These are phyloP conservation scores for Adansonia gregorii DNA, from an alignment of 441 rosid genomes.

Conservation along the genomic window DNA sequence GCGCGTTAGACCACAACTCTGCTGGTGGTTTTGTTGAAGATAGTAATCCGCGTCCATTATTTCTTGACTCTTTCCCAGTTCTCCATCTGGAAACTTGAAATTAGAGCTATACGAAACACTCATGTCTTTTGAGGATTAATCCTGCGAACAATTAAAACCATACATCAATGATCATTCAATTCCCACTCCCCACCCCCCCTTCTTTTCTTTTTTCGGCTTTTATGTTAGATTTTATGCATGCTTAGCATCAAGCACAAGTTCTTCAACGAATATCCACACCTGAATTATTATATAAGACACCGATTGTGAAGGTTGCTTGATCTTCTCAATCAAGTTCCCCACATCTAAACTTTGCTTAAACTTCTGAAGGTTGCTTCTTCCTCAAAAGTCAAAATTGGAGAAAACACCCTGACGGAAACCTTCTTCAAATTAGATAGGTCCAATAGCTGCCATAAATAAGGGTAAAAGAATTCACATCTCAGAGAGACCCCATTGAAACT, in stretches of 20 bases:
- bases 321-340: not conserved
- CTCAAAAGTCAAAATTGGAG: constrained; percentile 6
- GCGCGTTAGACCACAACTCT: constrained; percentile 38
- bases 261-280: constrained; percentile 12
- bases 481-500: constrained; percentile 7
- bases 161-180: constrained; percentile 20
- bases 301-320: constrained; percentile 26
- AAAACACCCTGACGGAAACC: not conserved
- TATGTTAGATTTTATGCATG: not conserved
- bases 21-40: constrained; percentile 32
- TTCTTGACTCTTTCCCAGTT: constrained; percentile 42
- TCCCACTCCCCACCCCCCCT: not conserved
- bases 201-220: not conserved
- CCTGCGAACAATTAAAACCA: constrained; percentile 34
- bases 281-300: constrained; percentile 14
- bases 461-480: constrained; percentile 15
- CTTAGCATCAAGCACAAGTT: not conserved
- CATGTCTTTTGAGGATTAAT: constrained; percentile 34
- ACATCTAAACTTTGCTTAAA: constrained; percentile 19
- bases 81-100: constrained; percentile 43
- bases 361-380: constrained; percentile 18
- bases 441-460: not conserved
- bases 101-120: constrained; percentile 45
- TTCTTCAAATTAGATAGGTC: not conserved
- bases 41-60: constrained; percentile 42